Conservation (phyloP, 495 filamentous ascomycete species). For the Lentithecium fluviatile region DNA sequence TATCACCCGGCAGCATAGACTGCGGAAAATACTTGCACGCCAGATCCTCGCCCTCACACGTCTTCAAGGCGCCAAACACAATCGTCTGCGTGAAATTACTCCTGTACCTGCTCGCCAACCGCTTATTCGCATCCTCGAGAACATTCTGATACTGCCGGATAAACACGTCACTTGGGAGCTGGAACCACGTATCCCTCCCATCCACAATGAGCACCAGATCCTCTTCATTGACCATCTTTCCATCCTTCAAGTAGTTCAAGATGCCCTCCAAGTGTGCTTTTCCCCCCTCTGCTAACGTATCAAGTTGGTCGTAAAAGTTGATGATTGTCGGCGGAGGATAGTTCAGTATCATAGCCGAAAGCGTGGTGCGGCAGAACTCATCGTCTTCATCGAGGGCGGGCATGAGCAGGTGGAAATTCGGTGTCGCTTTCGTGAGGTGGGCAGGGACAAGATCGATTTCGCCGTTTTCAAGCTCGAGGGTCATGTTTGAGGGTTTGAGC, state of each 20-base stretch:
- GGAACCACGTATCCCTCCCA: conserved; percentile 59
- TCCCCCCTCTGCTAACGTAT: conserved; percentile 32
- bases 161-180: conserved; percentile 59
- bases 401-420: conserved; percentile 62
- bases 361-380: conserved; percentile 58
- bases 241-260: conserved; percentile 54
- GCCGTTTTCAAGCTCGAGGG: conserved; percentile 31
- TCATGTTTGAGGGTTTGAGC: conserved; percentile 30
- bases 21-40: conserved; percentile 57
- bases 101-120: conserved; percentile 50
- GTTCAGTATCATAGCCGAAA: conserved; percentile 60
- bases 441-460: conserved; percentile 32
- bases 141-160: conserved; percentile 56
- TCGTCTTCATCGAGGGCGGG: conserved; percentile 52
- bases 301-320: conserved; percentile 48
- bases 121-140: conserved; percentile 50
- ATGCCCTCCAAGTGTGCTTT: conserved; percentile 49
- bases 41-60: conserved; percentile 50
- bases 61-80: conserved; percentile 61
- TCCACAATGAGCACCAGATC: conserved; percentile 63
- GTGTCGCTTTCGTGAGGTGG: conserved; percentile 49
- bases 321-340: conserved; percentile 62
- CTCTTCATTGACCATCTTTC: conserved; percentile 51
- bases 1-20: conserved; percentile 56
- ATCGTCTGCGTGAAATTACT: conserved; percentile 53